Conservation (phyloP, 1,284 basidiomycete genomes). For the Naganishia cerealis region DNA sequence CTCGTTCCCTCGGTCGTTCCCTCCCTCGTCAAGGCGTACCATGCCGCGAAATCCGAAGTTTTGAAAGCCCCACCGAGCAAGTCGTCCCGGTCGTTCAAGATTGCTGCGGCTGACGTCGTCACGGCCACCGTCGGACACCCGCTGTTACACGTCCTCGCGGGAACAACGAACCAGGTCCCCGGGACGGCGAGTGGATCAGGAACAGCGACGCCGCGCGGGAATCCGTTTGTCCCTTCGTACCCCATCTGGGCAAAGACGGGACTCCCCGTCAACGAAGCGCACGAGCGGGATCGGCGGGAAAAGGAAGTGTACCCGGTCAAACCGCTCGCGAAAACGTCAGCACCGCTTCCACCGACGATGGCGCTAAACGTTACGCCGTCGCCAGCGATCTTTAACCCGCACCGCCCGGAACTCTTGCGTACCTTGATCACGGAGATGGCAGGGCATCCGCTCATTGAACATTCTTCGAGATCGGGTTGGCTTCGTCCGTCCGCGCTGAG, state of each 20-base stretch:
- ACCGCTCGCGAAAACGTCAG: slow-evolving; percentile 1
- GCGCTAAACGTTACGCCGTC: slow-evolving; percentile 26
- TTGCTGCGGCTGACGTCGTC: slow-evolving; percentile 26
- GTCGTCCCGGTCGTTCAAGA: slow-evolving; percentile 26
- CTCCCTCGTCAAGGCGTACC: slow-evolving; percentile 29
- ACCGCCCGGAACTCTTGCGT: slow-evolving; percentile 17
- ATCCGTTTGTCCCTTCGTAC: slow-evolving; percentile 28
- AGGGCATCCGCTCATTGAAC: slow-evolving; percentile 26
- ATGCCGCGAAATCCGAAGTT: slow-evolving; percentile 20
- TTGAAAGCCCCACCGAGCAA: slow-evolving; percentile 20
- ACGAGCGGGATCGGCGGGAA: slow-evolving; percentile 18
- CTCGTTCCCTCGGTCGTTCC: slow-evolving; percentile 15
- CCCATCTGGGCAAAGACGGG: slow-evolving; percentile 27
- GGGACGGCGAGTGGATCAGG: slow-evolving; percentile 14
- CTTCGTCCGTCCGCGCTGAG: slow-evolving; percentile 22
- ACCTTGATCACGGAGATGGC: slow-evolving; percentile 32
- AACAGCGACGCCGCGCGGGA: slow-evolving; percentile 17
- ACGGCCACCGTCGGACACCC: slow-evolving; percentile 22
- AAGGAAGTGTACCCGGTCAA: slow-evolving; percentile 27
- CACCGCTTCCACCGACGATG: slow-evolving; percentile 22
- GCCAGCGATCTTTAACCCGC: slow-evolving; percentile 18
- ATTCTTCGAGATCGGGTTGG: slow-evolving; percentile 25
- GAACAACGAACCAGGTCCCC: slow-evolving; percentile 28
- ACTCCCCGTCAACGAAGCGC: slow-evolving; percentile 28
- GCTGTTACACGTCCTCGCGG: slow-evolving; percentile 16